Conservation (phyloP, 164 flowering plant genomes). For the Umbellularia californica region DNA sequence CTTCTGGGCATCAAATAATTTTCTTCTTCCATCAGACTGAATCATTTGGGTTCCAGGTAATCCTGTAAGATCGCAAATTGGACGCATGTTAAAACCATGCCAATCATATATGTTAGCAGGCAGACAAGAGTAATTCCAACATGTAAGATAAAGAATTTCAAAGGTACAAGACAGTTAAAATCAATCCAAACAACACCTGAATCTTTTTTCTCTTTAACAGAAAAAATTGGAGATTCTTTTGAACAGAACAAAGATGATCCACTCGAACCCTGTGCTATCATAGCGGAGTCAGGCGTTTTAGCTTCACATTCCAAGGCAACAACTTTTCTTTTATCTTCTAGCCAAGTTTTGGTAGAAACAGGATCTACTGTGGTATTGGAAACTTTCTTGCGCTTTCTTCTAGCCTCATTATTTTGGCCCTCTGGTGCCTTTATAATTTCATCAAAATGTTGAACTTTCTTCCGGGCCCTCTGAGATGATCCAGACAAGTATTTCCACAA, state of each 20-base stretch:
- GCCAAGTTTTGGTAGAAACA: constrained; percentile 16
- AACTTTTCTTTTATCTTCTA: constrained; percentile 26
- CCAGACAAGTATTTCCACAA: constrained; percentile 55
- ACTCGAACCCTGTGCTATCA: neutral
- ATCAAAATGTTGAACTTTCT: constrained; percentile 42
- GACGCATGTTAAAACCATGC: neutral
- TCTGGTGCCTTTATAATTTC: constrained; percentile 16
- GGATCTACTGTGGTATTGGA: constrained; percentile 20
- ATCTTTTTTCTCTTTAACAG: neutral
- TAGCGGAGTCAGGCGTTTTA: constrained; percentile 8
- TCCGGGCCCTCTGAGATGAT: constrained; percentile 51
- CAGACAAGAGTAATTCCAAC: neutral
- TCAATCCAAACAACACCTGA: neutral
- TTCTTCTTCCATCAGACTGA: constrained; percentile 30
- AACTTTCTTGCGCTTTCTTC: constrained; percentile 58
- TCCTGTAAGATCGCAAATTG: constrained; percentile 4
- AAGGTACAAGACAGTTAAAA: no score
- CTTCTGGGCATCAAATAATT: constrained; percentile 40
- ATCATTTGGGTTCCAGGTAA: constrained; percentile 15
- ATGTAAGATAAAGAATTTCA: neutral
- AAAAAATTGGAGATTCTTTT: neutral
- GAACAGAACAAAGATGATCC: neutral
- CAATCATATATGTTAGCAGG: constrained; percentile 3
- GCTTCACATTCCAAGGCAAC: constrained; percentile 31
- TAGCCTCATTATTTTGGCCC: constrained; percentile 32